A percentile compares a stretch with the other conserved stretches of the same genome.
Conservation (phyloP, 83 land plant species). For the Picea abies region DNA sequence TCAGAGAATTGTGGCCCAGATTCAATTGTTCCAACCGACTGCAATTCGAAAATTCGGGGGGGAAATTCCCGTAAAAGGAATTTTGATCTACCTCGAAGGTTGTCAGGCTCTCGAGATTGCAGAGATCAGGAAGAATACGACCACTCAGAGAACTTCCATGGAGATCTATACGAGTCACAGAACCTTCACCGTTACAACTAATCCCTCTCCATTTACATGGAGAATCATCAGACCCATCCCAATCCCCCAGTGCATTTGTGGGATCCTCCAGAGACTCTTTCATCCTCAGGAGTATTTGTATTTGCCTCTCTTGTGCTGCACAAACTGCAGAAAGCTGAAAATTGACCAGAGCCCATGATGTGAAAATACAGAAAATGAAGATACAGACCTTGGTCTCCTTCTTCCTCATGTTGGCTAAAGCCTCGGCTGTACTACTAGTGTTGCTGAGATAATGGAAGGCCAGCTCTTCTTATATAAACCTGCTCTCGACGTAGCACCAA, state of each 20-base stretch:
- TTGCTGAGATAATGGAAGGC: too few relatives aligned
- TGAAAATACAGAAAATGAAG: too few relatives aligned
- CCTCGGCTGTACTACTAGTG: too few relatives aligned
- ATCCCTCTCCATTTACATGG: slow-evolving; percentile 68
- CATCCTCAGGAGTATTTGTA: slow-evolving; percentile 47
- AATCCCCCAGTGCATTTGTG: slow-evolving; percentile 24
- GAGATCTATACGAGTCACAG: slow-evolving; percentile 34
- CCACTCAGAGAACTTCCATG: slow-evolving; percentile 73
- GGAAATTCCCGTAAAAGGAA: slow-evolving; percentile 53
- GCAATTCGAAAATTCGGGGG: slow-evolving; percentile 63
- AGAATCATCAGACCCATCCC: slow-evolving; percentile 31
- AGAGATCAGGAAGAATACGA: slow-evolving; percentile 59
- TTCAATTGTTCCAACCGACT: slow-evolving; percentile 47
- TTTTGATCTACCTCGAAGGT: slow-evolving; percentile 70
- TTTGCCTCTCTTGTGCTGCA: neutral
- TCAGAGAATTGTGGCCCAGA: slow-evolving; percentile 52
- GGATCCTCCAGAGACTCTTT: slow-evolving; percentile 39
- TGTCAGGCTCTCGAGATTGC: slow-evolving; percentile 44
- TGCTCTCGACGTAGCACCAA: too few relatives aligned
- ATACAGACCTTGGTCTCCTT: too few relatives aligned
- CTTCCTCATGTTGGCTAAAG: too few relatives aligned
- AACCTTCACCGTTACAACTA: slow-evolving; percentile 33
- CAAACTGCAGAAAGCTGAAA: neutral
- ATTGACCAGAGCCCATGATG: too few relatives aligned
- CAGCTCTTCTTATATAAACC: too few relatives aligned